Evolutionary conservation across 2,329 filamentous ascomycete genomes (phyloP), one percentile per base, ranked within the genome.

Genomic region (Aspergillus neotritici): DNA sequence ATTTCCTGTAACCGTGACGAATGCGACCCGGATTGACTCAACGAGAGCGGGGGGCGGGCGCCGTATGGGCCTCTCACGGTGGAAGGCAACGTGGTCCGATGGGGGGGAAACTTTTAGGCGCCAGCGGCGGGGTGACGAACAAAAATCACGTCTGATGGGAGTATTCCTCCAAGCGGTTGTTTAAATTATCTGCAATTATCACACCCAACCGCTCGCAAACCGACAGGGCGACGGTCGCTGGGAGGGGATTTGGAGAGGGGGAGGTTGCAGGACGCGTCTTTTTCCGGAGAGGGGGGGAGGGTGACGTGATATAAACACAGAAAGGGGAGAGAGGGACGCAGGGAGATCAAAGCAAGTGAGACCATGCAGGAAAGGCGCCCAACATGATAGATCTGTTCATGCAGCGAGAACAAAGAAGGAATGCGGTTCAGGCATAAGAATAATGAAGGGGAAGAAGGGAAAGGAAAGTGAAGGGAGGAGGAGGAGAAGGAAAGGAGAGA

Each of bases 221-320:
- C 21, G 21, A 25, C 21, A 25, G 21, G 21, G 21, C 21, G 21
- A 25, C 21, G 21, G 21, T 25, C 21, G 34, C 34, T 31, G 30
- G 33, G 15, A 14, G 25, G 41, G 30, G 37, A 21, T 34, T n/a
- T 13, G 10, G 31, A n/a, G 36, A 16, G 30, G 30, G 12, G 25
- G 41, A 17, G 21, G 16, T 43, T 16, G 17, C 34, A n/a, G 28
- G 31, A 48, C 40, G 43, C 43, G 37, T 32, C 32, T 33, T 37
- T 30, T 35, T n/a, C 31, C 29, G 17, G 30, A 11, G 47, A 36
- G 21, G 14, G 31, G 37, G 46, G 37, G 34, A 31, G 41, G 37
- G 49, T 52, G 48, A 52, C 45, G 50, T 50, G 50, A 49, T 48
- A 47, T 50, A 52, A 50, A 52, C 50, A 52, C 31, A 44, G 37